Percentiles rank a stretch among this genome's conserved stretches.
phyloP scores from a whole-genome alignment of 768 basidiomycete species.

The Russula griseocarnosa region DNA sequence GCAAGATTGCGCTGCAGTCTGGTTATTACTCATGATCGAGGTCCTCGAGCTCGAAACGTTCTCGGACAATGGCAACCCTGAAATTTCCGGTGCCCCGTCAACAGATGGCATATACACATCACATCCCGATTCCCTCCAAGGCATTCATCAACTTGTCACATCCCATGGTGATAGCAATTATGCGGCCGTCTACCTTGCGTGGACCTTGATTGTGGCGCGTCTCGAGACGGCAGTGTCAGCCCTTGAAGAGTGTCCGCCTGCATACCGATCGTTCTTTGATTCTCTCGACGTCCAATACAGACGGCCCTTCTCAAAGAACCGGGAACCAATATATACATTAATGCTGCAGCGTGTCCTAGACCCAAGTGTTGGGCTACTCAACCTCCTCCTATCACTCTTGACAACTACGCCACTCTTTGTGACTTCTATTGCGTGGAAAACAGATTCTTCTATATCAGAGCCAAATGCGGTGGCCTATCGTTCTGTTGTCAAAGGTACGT shows the following conservation, averaged over 20 bases:
- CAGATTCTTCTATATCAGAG: slow-evolving; percentile 63
- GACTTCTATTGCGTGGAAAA: slow-evolving; percentile 63
- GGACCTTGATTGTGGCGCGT: slow-evolving; percentile 78
- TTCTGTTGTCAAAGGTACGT: slow-evolving; percentile 77
- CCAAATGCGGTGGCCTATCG: slow-evolving; percentile 77
- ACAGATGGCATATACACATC: slow-evolving; percentile 54
- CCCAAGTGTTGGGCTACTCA: slow-evolving; percentile 58
- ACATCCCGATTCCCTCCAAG: slow-evolving; percentile 57
- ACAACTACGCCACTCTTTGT: slow-evolving; percentile 75
- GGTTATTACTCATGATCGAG: slow-evolving; percentile 78
- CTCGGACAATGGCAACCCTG: slow-evolving; percentile 48
- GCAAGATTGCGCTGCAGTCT: slow-evolving; percentile 66
- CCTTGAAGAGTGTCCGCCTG: slow-evolving; percentile 48
- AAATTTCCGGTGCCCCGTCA: slow-evolving; percentile 48
- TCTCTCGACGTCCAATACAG: slow-evolving; percentile 42
- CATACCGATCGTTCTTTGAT: slow-evolving; percentile 55
- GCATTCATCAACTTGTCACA: slow-evolving; percentile 64
- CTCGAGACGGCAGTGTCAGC: slow-evolving; percentile 46
- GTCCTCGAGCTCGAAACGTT: slow-evolving; percentile 74
- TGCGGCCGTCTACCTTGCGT: slow-evolving; percentile 69
- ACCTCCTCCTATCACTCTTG: slow-evolving; percentile 52
- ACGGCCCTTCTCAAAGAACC: slow-evolving; percentile 50
- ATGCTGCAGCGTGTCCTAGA: slow-evolving; percentile 58
- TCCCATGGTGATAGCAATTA: slow-evolving; percentile 59
- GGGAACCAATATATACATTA: slow-evolving; percentile 51